phyloP scores from a whole-genome alignment of 306 rosid genomes.

The Glycine latifolia region DNA sequence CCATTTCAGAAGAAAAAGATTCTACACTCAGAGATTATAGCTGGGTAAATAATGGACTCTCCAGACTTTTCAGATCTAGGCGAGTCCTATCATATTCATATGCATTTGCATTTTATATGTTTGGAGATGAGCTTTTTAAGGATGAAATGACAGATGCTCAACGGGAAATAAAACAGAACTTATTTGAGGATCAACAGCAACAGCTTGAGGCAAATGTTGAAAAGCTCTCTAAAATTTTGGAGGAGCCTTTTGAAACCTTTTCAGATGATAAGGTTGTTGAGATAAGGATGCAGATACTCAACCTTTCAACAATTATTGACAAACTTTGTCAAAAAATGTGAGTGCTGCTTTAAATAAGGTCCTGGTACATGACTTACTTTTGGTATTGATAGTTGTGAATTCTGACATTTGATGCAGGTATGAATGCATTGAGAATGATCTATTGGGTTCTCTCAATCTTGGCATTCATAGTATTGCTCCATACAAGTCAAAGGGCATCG shows the following conservation, averaged over 20 bases:
- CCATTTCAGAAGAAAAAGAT: slow-evolving; percentile 71
- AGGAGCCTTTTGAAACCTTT: slow-evolving; percentile 79
- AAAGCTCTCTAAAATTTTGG: slow-evolving; percentile 81
- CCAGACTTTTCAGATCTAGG: slow-evolving; percentile 92
- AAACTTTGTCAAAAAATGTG: slow-evolving; percentile 81
- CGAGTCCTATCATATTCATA: slow-evolving; percentile 93
- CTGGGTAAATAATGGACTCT: slow-evolving; percentile 87
- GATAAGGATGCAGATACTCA: slow-evolving; percentile 81
- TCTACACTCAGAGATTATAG: slow-evolving; percentile 74
- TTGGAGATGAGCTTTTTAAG: slow-evolving; percentile 91
- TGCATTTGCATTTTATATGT: slow-evolving; percentile 97
- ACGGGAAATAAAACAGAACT: slow-evolving; percentile 81
- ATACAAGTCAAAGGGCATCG: slow-evolving; percentile 90
- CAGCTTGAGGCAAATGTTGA: slow-evolving; percentile 95
- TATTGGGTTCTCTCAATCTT: slow-evolving; percentile 73
- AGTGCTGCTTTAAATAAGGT: slow-evolving; percentile 46
- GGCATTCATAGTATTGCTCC: slow-evolving; percentile 89
- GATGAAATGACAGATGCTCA: slow-evolving; percentile 75
- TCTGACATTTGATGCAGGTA: slow-evolving; percentile 69
- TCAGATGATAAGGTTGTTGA: slow-evolving; percentile 65
- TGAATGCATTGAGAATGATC: slow-evolving; percentile 90
- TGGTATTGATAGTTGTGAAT: slow-evolving; percentile 37
- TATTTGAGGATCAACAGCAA: slow-evolving; percentile 99
- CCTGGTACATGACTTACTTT: slow-evolving; percentile 23
- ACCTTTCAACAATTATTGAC: slow-evolving; percentile 68